Evolutionary conservation across 164 flowering plant species (phyloP).

Genomic region (Chloranthus sessilifolius): DNA sequence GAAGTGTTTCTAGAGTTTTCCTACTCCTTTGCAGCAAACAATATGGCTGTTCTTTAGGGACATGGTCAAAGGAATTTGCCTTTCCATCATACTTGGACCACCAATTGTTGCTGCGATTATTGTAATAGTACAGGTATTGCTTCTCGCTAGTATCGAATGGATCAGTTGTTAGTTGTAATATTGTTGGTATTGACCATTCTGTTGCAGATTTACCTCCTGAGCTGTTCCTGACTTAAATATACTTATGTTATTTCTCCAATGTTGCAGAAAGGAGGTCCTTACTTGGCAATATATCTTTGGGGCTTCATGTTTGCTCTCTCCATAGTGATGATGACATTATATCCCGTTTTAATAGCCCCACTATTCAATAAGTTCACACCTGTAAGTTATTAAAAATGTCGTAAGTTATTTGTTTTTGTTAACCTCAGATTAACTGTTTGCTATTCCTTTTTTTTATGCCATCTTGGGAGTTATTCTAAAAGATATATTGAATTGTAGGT

Average conservation of each 20-base stretch:
- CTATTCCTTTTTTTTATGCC: too few species aligned
- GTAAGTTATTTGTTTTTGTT: not conserved
- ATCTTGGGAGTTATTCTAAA: too few species aligned
- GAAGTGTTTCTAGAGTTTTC: too few species aligned
- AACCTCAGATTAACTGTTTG: not conserved
- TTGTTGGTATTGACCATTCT: not conserved
- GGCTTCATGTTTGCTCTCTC: constrained; percentile 82
- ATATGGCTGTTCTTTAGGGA: constrained; percentile 84
- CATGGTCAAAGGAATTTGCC: constrained; percentile 64
- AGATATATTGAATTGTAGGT: too few species aligned
- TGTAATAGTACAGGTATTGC: constrained; percentile 77
- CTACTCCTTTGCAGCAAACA: constrained; percentile 73
- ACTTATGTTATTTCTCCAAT: too few species aligned
- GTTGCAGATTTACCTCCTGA: too few species aligned
- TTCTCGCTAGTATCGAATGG: not conserved
- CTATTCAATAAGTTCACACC: constrained; percentile 98
- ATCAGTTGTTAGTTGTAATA: not conserved
- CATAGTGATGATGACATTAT: constrained; percentile 92
- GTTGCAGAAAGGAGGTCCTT: constrained; percentile 97
- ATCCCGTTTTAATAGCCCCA: constrained; percentile 92
- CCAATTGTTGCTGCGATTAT: constrained; percentile 92
- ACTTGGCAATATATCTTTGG: constrained; percentile 96
- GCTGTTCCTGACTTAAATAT: too few species aligned
- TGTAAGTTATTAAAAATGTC: constrained; percentile 66
- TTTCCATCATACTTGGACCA: constrained; percentile 71